Evolutionary conservation across 768 basidiomycete species (phyloP).

Genomic region (Psilocybe azurescens): DNA sequence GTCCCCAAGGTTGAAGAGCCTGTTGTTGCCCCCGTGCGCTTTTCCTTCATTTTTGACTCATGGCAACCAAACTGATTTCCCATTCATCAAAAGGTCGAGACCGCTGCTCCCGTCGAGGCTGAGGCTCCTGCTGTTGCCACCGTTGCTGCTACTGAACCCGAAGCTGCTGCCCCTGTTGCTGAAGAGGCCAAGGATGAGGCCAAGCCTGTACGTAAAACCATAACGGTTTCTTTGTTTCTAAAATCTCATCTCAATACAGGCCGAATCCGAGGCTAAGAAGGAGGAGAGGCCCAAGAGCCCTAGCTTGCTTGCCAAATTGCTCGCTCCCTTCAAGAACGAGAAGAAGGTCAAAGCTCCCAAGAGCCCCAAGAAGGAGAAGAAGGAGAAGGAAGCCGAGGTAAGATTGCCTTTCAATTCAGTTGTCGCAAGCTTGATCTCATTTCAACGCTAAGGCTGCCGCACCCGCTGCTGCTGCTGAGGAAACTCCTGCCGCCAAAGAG

Average conservation of each 20-base stretch:
- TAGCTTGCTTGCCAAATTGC: conserved; percentile 74
- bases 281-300: conserved; percentile 86
- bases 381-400: conserved; percentile 74
- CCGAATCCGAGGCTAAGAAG: conserved; percentile 67
- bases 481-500: conserved; percentile 61
- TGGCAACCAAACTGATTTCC: neutral
- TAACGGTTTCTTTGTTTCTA: conserved; percentile 14
- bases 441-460: conserved; percentile 37
- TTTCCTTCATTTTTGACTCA: conserved; percentile 1
- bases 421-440: conserved; percentile 2
- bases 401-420: conserved; percentile 18
- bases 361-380: conserved; percentile 85
- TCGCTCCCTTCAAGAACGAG: conserved; percentile 74
- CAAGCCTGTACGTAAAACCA: conserved; percentile 41
- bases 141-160: conserved; percentile 23
- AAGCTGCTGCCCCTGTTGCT: conserved; percentile 24
- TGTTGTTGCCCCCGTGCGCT: conserved; percentile 38
- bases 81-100: conserved; percentile 20
- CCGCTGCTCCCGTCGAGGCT: conserved; percentile 35
- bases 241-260: conserved; percentile 32
- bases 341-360: conserved; percentile 73
- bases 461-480: conserved; percentile 38
- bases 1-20: conserved; percentile 48
- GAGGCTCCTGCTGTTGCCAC: conserved; percentile 34
- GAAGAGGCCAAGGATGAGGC: conserved; percentile 46